These are phyloP conservation scores for Didymosphaeria variabile DNA, from an alignment of 2,329 filamentous ascomycete species.

Conservation along the genomic window DNA sequence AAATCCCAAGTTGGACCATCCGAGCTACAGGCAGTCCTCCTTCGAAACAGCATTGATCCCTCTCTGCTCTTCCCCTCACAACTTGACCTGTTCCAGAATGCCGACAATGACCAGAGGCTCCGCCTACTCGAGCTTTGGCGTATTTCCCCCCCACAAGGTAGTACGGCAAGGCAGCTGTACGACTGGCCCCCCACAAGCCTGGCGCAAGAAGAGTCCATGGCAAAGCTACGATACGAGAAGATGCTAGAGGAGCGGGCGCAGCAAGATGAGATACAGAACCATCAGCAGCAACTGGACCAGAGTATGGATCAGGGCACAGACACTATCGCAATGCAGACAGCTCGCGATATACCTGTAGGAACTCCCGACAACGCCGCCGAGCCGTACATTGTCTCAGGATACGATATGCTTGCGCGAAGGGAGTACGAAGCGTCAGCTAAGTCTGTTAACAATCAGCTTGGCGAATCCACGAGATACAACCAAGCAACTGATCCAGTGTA, in stretches of 20 bases:
- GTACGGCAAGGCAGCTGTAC: constrained; percentile 50
- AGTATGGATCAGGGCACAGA: constrained; percentile 32
- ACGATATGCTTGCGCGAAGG: constrained; percentile 72
- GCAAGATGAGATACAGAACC: constrained; percentile 37
- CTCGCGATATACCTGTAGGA: constrained; percentile 28
- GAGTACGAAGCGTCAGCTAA: constrained; percentile 67
- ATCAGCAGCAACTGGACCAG: constrained; percentile 40
- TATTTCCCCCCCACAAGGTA: constrained; percentile 72
- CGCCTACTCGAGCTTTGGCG: constrained; percentile 86
- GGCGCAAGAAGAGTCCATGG: constrained; percentile 64
- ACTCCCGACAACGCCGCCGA: constrained; percentile 66
- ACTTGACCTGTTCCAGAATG: constrained; percentile 79
- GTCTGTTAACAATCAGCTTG: constrained; percentile 32
- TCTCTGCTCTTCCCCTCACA: constrained; percentile 75
- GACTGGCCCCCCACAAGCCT: constrained; percentile 66
- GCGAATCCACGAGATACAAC: constrained; percentile 57
- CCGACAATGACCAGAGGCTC: constrained; percentile 74
- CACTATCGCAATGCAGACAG: constrained; percentile 22
- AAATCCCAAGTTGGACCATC: constrained; percentile 43
- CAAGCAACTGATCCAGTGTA: constrained; percentile 76
- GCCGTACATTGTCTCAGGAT: constrained; percentile 86
- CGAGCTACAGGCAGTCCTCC: constrained; percentile 66
- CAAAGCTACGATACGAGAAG: constrained; percentile 68
- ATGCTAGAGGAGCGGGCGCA: constrained; percentile 40
- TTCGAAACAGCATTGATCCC: constrained; percentile 75